These are phyloP conservation scores for Trichoderma afroharzianum DNA, from an alignment of 2,329 filamentous ascomycete species.

Conservation along the genomic window DNA sequence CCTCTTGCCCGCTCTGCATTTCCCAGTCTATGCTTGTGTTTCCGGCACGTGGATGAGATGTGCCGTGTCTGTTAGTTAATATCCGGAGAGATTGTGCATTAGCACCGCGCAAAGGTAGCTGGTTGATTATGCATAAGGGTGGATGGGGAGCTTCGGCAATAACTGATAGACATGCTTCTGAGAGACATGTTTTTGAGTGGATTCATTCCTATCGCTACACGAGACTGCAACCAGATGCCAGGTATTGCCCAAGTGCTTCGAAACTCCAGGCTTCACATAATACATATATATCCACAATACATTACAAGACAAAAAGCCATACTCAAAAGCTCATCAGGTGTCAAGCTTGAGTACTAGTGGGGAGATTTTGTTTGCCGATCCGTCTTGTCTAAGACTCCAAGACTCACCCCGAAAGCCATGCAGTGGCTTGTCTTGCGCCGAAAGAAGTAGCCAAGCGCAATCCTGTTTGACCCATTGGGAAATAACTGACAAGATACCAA, in stretches of 20 bases:
- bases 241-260: not conserved
- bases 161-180: not conserved
- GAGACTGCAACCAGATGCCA: not conserved
- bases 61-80: not conserved
- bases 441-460: conserved; percentile 83
- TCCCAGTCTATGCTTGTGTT: not conserved
- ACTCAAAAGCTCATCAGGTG: not conserved
- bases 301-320: not conserved
- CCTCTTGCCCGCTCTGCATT: not conserved
- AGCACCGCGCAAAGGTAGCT: not conserved
- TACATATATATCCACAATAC: not conserved
- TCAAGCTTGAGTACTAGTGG: not conserved
- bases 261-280: not conserved
- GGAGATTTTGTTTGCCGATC: not conserved
- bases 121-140: not conserved
- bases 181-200: not conserved
- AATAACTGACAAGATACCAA: conserved; percentile 97
- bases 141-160: not conserved
- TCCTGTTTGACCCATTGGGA: conserved; percentile 91
- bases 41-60: conserved; percentile 10
- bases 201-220: not conserved
- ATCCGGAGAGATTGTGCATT: conserved; percentile 9
- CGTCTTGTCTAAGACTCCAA: conserved; percentile 6
- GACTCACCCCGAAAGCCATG: conserved; percentile 78
- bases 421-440: conserved; percentile 75